These are phyloP conservation scores for Rosa chinensis DNA, from an alignment of 306 rosid genomes.

Conservation along the genomic window DNA sequence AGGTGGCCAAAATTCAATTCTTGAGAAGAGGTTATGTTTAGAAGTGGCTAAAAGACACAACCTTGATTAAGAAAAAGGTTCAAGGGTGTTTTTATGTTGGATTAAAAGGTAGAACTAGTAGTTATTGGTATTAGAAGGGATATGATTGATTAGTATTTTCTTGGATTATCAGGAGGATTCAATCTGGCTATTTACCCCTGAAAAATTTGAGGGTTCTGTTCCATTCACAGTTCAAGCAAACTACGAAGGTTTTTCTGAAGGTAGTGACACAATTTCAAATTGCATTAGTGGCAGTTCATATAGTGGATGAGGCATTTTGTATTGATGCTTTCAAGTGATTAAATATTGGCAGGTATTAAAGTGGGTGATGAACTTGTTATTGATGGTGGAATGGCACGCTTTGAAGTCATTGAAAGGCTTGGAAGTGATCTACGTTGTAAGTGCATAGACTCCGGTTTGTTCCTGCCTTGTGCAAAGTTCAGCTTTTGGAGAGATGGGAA, in stretches of 20 bases:
- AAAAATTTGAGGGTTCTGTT: slow-evolving; percentile 62
- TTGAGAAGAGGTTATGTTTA: neutral
- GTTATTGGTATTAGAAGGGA: neutral
- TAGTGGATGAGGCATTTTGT: neutral
- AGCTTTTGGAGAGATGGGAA: slow-evolving; percentile 90
- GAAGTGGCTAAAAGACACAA: neutral
- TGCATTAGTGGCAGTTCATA: neutral
- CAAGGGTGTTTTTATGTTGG: neutral
- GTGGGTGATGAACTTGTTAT: slow-evolving; percentile 81
- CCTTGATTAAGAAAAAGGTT: neutral
- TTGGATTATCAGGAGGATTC: slow-evolving; percentile 64
- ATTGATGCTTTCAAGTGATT: neutral
- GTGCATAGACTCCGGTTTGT: slow-evolving; percentile 82
- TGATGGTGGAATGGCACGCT: slow-evolving; percentile 91
- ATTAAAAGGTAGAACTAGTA: neutral
- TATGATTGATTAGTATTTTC: slow-evolving; percentile 14
- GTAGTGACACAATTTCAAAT: slow-evolving; percentile 29
- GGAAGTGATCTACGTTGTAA: slow-evolving; percentile 66
- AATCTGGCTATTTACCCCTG: slow-evolving; percentile 67
- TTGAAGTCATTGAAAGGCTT: slow-evolving; percentile 62
- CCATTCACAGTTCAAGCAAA: slow-evolving; percentile 75
- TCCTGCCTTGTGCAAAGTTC: slow-evolving; percentile 78
- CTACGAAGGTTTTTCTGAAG: slow-evolving; percentile 80
- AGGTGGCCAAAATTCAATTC: neutral
- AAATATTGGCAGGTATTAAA: slow-evolving; percentile 50